phyloP scores from a whole-genome alignment of 2,329 filamentous ascomycete species.

The Sporothrix schenckii region DNA sequence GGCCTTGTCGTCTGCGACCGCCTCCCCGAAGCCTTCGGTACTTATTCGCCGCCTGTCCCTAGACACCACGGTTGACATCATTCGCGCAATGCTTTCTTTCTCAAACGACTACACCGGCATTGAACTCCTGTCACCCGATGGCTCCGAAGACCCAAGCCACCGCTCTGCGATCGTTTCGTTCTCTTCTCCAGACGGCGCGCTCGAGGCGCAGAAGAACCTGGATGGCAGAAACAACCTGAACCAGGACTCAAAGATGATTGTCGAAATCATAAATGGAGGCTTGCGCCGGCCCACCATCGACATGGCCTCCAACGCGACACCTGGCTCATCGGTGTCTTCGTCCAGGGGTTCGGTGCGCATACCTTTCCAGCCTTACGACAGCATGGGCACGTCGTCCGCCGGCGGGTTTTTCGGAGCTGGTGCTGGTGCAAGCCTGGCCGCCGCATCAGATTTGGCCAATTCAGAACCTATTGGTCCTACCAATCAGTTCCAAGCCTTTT shows the following conservation, averaged over 20 bases:
- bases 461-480: conserved; percentile 52
- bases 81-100: not conserved
- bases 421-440: conserved; percentile 45
- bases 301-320: conserved; percentile 37
- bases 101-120: not conserved
- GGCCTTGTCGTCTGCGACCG: conserved; percentile 31
- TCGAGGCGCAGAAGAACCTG: conserved; percentile 1
- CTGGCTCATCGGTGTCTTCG: conserved; percentile 49
- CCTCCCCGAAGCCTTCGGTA: conserved; percentile 39
- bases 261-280: not conserved
- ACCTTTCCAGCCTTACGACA: conserved; percentile 64
- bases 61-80: not conserved
- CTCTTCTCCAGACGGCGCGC: not conserved
- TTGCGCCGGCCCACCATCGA: not conserved
- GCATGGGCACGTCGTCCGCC: conserved; percentile 55
- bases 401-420: conserved; percentile 52
- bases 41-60: conserved; percentile 3
- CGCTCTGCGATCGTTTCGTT: not conserved
- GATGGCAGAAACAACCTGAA: conserved; percentile 2
- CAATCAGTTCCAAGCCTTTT: conserved; percentile 64
- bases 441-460: conserved; percentile 56
- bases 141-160: not conserved
- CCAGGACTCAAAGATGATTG: conserved; percentile 7
- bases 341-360: conserved; percentile 56
- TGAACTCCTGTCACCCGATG: not conserved